A percentile compares a stretch with the other conserved stretches of the same genome.
These are phyloP conservation scores for Euphorbia corollata DNA, from an alignment of 441 rosid genomes.

Conservation along the genomic window DNA sequence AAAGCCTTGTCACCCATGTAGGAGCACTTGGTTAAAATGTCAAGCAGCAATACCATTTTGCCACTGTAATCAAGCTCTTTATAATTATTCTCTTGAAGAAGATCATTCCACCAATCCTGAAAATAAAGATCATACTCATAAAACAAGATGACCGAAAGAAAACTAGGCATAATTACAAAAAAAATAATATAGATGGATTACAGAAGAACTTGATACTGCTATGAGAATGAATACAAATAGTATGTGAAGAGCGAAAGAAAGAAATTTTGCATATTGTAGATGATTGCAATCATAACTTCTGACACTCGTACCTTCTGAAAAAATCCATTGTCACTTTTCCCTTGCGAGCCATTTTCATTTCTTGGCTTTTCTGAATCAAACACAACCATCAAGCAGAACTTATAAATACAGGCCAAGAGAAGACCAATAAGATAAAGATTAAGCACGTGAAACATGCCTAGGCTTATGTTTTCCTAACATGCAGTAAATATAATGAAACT, in stretches of 20 bases:
- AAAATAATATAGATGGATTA: not conserved
- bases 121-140: not conserved
- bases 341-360: conserved; percentile 42
- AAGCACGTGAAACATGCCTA: conserved; percentile 4
- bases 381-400: conserved; percentile 10
- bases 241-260: not conserved
- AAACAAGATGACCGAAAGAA: not conserved
- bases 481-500: not conserved
- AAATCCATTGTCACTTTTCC: conserved; percentile 58
- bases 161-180: not conserved
- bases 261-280: not conserved
- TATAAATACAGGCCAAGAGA: not conserved
- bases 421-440: not conserved
- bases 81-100: conserved; percentile 66
- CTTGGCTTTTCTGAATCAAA: conserved; percentile 54
- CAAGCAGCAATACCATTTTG: conserved; percentile 95
- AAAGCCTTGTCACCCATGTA: conserved; percentile 82
- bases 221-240: not conserved
- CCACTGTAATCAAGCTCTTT: conserved; percentile 78
- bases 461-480: not conserved
- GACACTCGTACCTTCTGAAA: conserved; percentile 59
- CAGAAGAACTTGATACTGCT: not conserved
- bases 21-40: conserved; percentile 71
- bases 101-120: conserved; percentile 99
- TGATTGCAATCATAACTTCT: not conserved